These are phyloP conservation scores for Clarireedia sp. DNA, from an alignment of 2,329 filamentous ascomycete species.

Conservation along the genomic window DNA sequence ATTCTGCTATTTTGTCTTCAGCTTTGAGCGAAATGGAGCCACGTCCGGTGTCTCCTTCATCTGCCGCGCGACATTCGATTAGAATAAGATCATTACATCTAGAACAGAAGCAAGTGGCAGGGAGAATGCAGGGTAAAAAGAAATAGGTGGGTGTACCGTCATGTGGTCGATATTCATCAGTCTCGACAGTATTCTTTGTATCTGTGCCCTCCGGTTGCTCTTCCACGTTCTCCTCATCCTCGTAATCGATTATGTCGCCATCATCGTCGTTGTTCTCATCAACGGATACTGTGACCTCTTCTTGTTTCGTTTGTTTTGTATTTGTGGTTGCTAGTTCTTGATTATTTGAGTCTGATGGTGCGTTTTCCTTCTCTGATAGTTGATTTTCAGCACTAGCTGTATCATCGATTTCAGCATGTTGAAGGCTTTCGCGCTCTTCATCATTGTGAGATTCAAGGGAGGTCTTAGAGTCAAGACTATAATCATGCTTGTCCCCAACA, in stretches of 20 bases:
- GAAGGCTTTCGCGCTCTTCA: not conserved
- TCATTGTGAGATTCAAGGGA: not conserved
- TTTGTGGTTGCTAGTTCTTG: not conserved
- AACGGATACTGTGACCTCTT: not conserved
- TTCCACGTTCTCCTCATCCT: constrained; percentile 34
- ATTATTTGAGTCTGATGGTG: not conserved
- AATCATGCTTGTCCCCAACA: not conserved
- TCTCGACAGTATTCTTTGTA: not conserved
- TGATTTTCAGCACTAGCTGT: constrained; percentile 2
- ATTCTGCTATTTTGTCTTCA: not conserved
- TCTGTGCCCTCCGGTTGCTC: constrained; percentile 6
- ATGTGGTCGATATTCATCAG: constrained; percentile 13
- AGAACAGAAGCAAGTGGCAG: constrained; percentile 23
- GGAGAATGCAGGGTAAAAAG: constrained; percentile 21
- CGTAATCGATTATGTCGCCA: constrained; percentile 42
- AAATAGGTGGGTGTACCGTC: constrained; percentile 24
- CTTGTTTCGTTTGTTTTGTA: not conserved
- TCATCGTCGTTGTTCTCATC: constrained; percentile 19
- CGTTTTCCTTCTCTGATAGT: not conserved
- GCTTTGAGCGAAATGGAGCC: constrained; percentile 16
- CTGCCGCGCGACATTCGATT: constrained; percentile 18
- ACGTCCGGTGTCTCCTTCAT: constrained; percentile 19
- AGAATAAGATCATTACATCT: constrained; percentile 20
- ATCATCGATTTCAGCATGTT: not conserved
- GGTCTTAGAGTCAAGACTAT: not conserved